Base-by-base conservation (phyloP, 108 stramenopile genomes). In the Conticribra weissflogii region DNA sequence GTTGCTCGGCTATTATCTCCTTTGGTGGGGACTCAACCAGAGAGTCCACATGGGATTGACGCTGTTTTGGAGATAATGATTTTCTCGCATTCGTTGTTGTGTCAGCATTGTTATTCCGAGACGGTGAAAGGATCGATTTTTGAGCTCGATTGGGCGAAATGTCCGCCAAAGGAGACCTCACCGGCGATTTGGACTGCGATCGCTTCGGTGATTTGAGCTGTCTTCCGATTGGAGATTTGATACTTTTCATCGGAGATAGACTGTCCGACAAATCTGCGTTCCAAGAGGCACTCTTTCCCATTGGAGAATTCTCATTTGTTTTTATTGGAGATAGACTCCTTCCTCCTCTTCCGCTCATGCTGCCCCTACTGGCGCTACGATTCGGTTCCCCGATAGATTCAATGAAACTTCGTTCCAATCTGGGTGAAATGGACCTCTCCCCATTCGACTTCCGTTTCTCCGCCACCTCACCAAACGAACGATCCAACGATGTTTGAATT, bases 401-500 rank as follows among this genome's bases (percentile, higher is more conserved):
- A n/a, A n/a, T n/a, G n/a, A n/a, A n/a, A n/a, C n/a, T n/a, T n/a
- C n/a, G n/a, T n/a, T n/a, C n/a, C n/a, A n/a, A n/a, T n/a, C n/a
- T n/a, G n/a, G n/a, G n/a, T n/a, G n/a, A n/a, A n/a, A n/a, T n/a
- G 2, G 29, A 21, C 18, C 5, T 7, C 19, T 27, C 15, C 45
- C n/a, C n/a, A n/a, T 45, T 41, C 32, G 48, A 54, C 23, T 44
- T 29, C 57, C 24, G 48, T 16, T 32, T n/a, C 49, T 32, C 25
- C 4, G 51, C 31, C 52, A 19, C 56, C 59, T 59, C 59, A 24
- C 18, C 59, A 49, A 67, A 76, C 0, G 75, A 76, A 63, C 62
- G 48, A 27, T 76, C 75, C 47, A 76, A 63, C 48, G 54, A 56
- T 18, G 68, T 47, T 3, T 67, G 75, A 76, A 76, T 76, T 8